Evolutionary conservation across 2,329 filamentous ascomycete species (phyloP), one percentile per base, ranked within the genome.

Genomic region (Akanthomyces lecanii): DNA sequence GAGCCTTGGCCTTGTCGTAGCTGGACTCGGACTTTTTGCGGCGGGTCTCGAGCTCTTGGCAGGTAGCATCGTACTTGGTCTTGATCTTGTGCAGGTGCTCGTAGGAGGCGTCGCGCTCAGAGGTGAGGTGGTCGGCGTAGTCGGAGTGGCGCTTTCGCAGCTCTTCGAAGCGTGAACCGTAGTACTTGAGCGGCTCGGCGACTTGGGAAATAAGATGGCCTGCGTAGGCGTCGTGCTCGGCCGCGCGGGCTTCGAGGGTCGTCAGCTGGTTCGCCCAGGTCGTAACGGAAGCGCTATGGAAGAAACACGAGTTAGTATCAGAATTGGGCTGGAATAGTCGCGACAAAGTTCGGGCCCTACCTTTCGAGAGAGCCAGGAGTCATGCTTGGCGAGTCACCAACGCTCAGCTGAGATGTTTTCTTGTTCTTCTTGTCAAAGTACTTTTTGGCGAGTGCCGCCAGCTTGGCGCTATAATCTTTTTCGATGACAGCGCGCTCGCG

Each of bases 381-480:
- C 82, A 98, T 89, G 64, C 87, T 86, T 44, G 95, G 95, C 28
- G 88, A 95, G 71, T 99, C 95, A 71, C 95, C 95, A 60, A 98
- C 95, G 73, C 93, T 97, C 69, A 99, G 77, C 70, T 83, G 89
- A 69, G 92, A 89, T 50, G 89, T 89, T 79, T 95, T 97, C 77
- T 89, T 92, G 53, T 91, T 87, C 81, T 98, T 99, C 81, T 96
- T 96, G 72, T 99, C 96, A 73, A 92, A 95, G 80, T 97, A 98
- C 75, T 95, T 97, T 81, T 95, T 96, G 62, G 94, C 95, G 57
- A 99, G 81, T 2, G 87, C 87, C 69, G 86, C 90, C 67, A 99
- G 86, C 77, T 94, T 98, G 67, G 89, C 84, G 70, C 91, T 90
- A 76, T 99, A 98, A 75, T 99, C 96, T 78, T 97, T 97, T 79